A percentile compares a stretch with the other conserved stretches of the same genome.
phyloP scores from a whole-genome alignment of 768 basidiomycete species.

The Russula abietina region DNA sequence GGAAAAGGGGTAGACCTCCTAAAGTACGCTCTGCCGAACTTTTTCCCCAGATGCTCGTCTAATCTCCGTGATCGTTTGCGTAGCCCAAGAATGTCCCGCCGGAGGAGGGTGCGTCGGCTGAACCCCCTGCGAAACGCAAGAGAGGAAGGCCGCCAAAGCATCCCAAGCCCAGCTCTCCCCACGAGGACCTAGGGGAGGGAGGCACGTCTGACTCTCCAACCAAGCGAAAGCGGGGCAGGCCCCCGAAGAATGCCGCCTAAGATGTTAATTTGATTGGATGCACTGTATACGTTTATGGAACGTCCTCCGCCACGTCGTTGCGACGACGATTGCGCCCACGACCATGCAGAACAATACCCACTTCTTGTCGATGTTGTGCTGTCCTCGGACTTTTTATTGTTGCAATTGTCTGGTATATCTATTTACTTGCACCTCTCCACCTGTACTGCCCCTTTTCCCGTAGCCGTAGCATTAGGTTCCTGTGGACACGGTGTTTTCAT shows the following conservation, averaged over 20 bases:
- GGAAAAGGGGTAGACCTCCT: conserved; percentile 46
- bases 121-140: conserved; percentile 48
- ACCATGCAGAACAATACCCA: conserved; percentile 34
- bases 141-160: conserved; percentile 73
- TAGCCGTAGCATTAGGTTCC: conserved; percentile 25
- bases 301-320: conserved; percentile 25
- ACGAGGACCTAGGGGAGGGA: conserved; percentile 34
- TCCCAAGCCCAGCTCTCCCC: conserved; percentile 43
- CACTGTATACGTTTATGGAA: conserved; percentile 31
- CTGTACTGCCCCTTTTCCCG: conserved; percentile 21
- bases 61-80: conserved; percentile 14
- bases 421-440: conserved; percentile 21
- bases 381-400: conserved; percentile 26
- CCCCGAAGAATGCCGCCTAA: conserved; percentile 39
- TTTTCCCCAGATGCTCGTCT: neutral
- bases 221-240: conserved; percentile 71
- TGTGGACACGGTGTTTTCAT: conserved; percentile 27
- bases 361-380: conserved; percentile 32
- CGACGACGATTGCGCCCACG: conserved; percentile 29
- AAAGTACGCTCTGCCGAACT: conserved; percentile 35
- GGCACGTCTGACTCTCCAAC: conserved; percentile 43
- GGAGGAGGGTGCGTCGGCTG: conserved; percentile 39
- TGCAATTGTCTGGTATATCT: conserved; percentile 22
- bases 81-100: conserved; percentile 34
- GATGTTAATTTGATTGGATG: conserved; percentile 27